Base-by-base conservation (phyloP, 331 rosid species). In the Pyracantha coccinea region DNA sequence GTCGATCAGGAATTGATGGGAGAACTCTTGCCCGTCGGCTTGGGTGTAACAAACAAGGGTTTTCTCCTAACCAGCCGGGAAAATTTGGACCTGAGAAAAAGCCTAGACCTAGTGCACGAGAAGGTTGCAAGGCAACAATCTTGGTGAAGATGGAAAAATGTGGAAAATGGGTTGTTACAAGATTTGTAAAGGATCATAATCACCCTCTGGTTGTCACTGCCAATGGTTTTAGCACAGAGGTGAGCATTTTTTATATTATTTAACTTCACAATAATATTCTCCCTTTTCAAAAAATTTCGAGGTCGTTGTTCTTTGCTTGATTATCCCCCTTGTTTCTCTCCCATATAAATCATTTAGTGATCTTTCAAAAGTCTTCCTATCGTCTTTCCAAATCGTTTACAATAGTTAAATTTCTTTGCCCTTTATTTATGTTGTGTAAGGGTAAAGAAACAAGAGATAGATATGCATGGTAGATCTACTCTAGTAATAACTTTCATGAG, bases 1-100 rank as follows among this genome's bases (percentile, higher is more conserved):
- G 91, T n/a, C 87, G 87, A 73, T 90, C 92, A 4, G 89, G 89
- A 32, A 83, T 83, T 27, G 97, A 89, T 81, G 92, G 97, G 61
- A 87, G 83, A 72, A 91, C 97, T 38, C 91, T 91, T 83, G 94
- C 94, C 28, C 97, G 97, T 53, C 92, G 92, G 53, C 91, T 89
- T 72, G 94, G 97, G 65, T 91, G 97, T 78, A 89, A 87, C 81
- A 91, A 91, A 75, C 94, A 89, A 70, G 97, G 97, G 29, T 91
- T 85, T 82, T 89, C 97, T 50, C 92, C 94, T 32, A 86, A 78
- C 75, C 85, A 67, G 38, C 86, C 71, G 81, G 88, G 83, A n/a
- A 50, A 79, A 41, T 52, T 69, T 66, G 92, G 92, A 71, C 74
- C 77, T 14, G 94, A 84, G 38, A 89, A 89, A 79, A 89, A 79